Evolutionary conservation across 2,329 filamentous ascomycete species (phyloP), one percentile per base, ranked within the genome.

Genomic region (Sporothrix sp.): DNA sequence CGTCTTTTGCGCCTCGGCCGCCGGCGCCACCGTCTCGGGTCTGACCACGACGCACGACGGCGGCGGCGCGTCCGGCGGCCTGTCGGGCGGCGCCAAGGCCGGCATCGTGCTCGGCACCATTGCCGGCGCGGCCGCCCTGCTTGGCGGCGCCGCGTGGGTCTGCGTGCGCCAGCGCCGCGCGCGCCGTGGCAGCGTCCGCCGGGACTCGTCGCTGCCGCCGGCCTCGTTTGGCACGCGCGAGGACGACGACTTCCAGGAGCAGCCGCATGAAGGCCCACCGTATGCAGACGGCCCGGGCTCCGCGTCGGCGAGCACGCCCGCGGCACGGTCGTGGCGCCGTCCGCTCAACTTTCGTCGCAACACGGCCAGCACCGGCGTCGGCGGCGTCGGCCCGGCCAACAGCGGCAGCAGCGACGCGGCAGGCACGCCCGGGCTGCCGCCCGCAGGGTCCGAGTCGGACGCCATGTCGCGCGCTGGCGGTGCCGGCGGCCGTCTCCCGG

Each of bases 21-120:
- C 46, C 53, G 6, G 38, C 50, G 8, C 42, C 53, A 62, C 39
- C n/a, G 56, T 63, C 3, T 62, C 62, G 2, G 59, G 61, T 1
- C 57, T 64, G 2, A 53, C 56, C 5, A 52, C 45, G 20, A n/a
- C 27, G 11, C 47, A 56, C 16, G 53, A 40, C 3, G 30, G 46
- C 45, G 48, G 42, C 23, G 48, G 38, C 21, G 53, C 36, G 20
- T 44, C 36, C 23, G 52, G 50, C 2, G 61, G 61, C 2, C 60
- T 79, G 6, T 72, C 73, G 1, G 61, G 67, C 1, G 75, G 72
- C 1, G 76, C 75, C 2, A 78, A 74, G 58, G 76, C 73, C 0
- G 78, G 78, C 2, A 73, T 82, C n/a, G 76, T 72, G 6, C 66
- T 74, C 1, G 78, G 75, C 16, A 69, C 74, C 3, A 68, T 73